Percentiles rank a stretch among this genome's conserved stretches.
Conservation (phyloP, 345 rosid species). For the Aethionema arabicum region DNA sequence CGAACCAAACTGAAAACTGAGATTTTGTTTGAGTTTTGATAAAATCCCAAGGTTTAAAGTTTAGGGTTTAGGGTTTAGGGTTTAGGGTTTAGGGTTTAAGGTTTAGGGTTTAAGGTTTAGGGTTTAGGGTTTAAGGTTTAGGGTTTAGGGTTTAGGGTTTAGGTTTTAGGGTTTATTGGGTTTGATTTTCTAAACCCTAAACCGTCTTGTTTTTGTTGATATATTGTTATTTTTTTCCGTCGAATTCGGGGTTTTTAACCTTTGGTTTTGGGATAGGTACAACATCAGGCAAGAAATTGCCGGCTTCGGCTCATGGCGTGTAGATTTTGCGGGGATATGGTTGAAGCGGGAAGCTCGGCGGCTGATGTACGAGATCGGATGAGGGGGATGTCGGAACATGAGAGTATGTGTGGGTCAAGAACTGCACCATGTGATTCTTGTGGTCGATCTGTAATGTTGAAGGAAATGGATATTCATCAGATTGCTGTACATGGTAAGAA, state of each 20-base stretch:
- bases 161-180: too few relatives aligned
- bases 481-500: conserved; percentile 80
- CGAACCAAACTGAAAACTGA: too few relatives aligned
- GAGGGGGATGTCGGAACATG: conserved; percentile 92
- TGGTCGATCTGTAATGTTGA: conserved; percentile 92
- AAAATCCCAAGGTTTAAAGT: too few relatives aligned
- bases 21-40: too few relatives aligned
- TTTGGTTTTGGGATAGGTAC: conserved; percentile 47
- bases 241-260: background rate
- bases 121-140: too few relatives aligned
- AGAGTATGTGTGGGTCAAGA: conserved; percentile 89
- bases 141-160: too few relatives aligned
- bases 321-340: conserved; percentile 94
- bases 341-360: conserved; percentile 75
- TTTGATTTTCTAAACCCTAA: too few relatives aligned
- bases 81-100: too few relatives aligned
- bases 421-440: conserved; percentile 93
- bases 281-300: conserved; percentile 75
- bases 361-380: conserved; percentile 69
- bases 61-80: too few relatives aligned
- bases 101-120: too few relatives aligned
- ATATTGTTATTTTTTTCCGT: too few relatives aligned
- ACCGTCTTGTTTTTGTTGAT: too few relatives aligned
- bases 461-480: conserved; percentile 97
- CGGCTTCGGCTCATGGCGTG: conserved; percentile 72